Evolutionary conservation across 2,329 filamentous ascomycete species (phyloP), one percentile per base, ranked within the genome.

Genomic region (Raffaelea ambrosiae): DNA sequence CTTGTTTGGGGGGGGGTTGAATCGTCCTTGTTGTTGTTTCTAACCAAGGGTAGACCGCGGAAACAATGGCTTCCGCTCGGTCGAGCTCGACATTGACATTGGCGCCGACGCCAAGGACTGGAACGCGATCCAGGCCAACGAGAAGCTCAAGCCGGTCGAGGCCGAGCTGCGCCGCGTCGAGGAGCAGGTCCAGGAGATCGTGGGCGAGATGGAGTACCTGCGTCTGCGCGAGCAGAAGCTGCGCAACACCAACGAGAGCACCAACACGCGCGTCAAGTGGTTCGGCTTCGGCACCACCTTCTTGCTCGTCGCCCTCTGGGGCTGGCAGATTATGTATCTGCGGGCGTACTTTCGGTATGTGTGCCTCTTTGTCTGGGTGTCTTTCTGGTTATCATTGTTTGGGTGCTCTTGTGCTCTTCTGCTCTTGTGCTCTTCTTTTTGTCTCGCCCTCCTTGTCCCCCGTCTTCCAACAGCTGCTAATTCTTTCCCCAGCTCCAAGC

Each of bases 241-340:
- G 59, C 79, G 93, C 65, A 91, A 98, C 71, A 98, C 93, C 58
- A 98, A 98, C 69, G 93, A 98, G 83, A 97, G 91, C 76, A 98
- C 93, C 56, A 98, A 98, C 71, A 93, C 86, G 70, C 81, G 93
- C 51, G 93, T 98, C 61, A 98, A 97, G 76, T 97, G 88, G 89
- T 98, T 98, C 69, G 91, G 91, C 43, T 83, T 96, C 65, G 81
- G 83, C 55, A 97, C 91, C 23, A 97, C 95, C 71, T 85, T 88
- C 53, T 84, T 96, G 74, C 72, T 98, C 58, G 74, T 96, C 56
- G 87, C 80, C 31, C 74, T 98, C 58, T 95, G 93, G 66, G 89
- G 74, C 39, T 98, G 93, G 93, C 93, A 98, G 81, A 87, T 98
- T 62, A 82, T 98, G 64, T 98, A 98, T 70, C 76, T 98, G 69